Evolutionary conservation across 768 basidiomycete species (phyloP), one percentile per base, ranked within the genome.

Genomic region (Antrodiella citrinella): DNA sequence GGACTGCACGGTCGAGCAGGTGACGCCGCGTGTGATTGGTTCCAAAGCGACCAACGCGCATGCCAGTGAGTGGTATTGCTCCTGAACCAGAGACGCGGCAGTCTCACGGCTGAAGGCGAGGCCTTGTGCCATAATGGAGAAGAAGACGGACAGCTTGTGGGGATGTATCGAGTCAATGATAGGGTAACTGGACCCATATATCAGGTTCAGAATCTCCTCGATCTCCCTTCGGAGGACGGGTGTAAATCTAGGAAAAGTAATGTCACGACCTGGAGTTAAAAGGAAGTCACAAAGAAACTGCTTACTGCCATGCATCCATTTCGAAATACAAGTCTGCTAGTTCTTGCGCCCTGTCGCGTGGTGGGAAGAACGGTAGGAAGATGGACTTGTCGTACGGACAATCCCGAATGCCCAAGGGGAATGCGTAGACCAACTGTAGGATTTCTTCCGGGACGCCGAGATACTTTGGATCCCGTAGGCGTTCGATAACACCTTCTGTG

Each of bases 101-200:
- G 71, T 63, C 7, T 67, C 55, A 19, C 65, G 47, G 42, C 79
- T 75, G 53, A 73, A 74, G 4, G 76, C 58, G 15, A 66, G 57
- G 4, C 78, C 80, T 26, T 70, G 69, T 3, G 75, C 72, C 4
- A 82, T 58, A 26, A 78, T 49, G 50, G 73, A 69, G 59, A 79
- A 80, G 61, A 81, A 74, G 18, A 78, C 69, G 15, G 78, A 67
- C 26, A 82, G 67, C 25, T 67, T 62, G 49, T 80, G 75, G 0
- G 76, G 66, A 47, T 77, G 72, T 19, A 76, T 48, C 13, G 44
- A 45, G 38, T 72, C 64, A 18, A 72, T 53, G 58, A 64, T 7
- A 63, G 57, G 38, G 59, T 59, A 13, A 62, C 65, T 15, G 65
- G 57, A 19, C 21, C 65, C 67, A 52, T 77, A 79, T n/a, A 80